These are phyloP conservation scores for Cucumis melo DNA, from an alignment of 306 rosid species.

Conservation along the genomic window DNA sequence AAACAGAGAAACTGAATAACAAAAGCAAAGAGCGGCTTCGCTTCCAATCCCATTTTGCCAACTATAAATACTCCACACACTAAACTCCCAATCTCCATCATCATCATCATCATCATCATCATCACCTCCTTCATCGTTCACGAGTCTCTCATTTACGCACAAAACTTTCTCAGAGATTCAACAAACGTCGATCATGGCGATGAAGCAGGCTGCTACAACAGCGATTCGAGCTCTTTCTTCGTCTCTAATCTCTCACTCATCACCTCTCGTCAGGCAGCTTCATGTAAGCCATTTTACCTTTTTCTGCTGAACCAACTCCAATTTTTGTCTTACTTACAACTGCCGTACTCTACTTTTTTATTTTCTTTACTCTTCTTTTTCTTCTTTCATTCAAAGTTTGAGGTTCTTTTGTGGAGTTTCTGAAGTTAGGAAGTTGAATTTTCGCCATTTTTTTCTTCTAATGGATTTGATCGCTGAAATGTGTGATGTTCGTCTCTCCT, in stretches of 20 bases:
- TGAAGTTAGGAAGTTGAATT: neutral
- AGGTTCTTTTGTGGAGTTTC: neutral
- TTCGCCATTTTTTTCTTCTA: neutral
- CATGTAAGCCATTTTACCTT: conserved; percentile 24
- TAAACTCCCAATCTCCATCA: neutral
- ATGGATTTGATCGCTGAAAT: neutral
- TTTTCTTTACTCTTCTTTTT: neutral
- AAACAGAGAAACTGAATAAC: neutral
- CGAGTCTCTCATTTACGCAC: neutral
- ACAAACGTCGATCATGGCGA: conserved; percentile 22
- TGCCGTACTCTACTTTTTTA: neutral
- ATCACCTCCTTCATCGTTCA: neutral
- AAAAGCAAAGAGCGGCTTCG: neutral
- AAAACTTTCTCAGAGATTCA: neutral
- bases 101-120: neutral
- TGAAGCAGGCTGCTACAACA: conserved; percentile 37
- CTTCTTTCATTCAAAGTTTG: neutral
- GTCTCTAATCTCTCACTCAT: conserved; percentile 9
- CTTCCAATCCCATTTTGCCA: neutral
- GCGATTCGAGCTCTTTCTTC: conserved; percentile 34
- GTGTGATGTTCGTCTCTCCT: neutral
- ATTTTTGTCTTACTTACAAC: neutral
- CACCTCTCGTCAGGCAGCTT: conserved; percentile 24
- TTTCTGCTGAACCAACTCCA: neutral
- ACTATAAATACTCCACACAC: neutral